phyloP scores from a whole-genome alignment of 495 filamentous ascomycete genomes.

The Jackrogersella minutella region DNA sequence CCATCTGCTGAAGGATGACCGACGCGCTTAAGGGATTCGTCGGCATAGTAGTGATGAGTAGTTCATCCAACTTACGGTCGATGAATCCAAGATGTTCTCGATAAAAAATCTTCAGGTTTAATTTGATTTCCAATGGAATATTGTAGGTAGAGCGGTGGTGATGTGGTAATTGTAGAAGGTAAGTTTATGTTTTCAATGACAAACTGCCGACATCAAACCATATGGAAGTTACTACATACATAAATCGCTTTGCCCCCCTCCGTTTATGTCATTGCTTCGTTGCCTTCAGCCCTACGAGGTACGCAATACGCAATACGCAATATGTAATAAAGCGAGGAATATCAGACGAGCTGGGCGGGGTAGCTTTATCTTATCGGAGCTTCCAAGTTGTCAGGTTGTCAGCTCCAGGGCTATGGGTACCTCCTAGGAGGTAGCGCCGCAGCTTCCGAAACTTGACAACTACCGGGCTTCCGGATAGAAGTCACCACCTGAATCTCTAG shows the following conservation, averaged over 20 bases:
- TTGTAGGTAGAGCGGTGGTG: not conserved
- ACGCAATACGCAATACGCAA: constrained; percentile 7
- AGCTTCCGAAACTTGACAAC: no score
- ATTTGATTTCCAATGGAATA: not conserved
- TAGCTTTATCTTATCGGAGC: constrained; percentile 51
- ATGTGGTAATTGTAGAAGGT: not conserved
- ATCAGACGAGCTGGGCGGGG: constrained; percentile 39
- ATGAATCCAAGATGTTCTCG: not conserved
- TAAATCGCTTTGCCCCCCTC: constrained; percentile 6
- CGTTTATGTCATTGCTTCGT: constrained; percentile 38
- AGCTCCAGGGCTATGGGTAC: not conserved
- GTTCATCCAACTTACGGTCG: not conserved
- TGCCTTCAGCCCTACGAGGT: constrained; percentile 41
- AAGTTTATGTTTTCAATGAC: not conserved
- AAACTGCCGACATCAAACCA: constrained; percentile 16
- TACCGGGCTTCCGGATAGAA: no score
- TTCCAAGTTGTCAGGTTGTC: not conserved
- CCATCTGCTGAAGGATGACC: constrained; percentile 62
- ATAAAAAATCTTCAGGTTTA: constrained; percentile 1
- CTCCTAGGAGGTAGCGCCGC: no score
- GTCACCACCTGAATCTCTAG: no score
- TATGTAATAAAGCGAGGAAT: constrained; percentile 19
- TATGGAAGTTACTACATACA: not conserved
- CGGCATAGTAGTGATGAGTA: constrained; percentile 25
- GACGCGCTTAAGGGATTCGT: constrained; percentile 51